These are phyloP conservation scores for Beauveria sp. DNA, from an alignment of 2,329 filamentous ascomycete species.

Conservation along the genomic window DNA sequence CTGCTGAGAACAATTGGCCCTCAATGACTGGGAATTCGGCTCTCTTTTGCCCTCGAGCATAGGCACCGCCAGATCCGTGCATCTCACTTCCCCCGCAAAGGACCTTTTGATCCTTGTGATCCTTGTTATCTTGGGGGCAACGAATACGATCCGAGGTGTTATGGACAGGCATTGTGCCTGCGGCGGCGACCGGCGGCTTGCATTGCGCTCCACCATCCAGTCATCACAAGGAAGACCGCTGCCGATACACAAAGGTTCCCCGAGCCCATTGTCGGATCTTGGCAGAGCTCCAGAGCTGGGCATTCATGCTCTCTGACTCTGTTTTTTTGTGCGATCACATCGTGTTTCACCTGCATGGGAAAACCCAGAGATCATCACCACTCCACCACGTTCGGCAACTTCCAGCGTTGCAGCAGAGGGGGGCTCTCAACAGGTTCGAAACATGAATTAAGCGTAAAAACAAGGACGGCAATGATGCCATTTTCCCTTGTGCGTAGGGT, in stretches of 20 bases:
- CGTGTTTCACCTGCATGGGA: not conserved
- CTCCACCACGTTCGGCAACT: not conserved
- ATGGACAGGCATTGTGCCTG: not conserved
- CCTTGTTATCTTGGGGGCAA: not conserved
- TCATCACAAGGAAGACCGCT: no score
- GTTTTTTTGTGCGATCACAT: not conserved
- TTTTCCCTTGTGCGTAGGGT: not conserved
- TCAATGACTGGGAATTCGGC: no score
- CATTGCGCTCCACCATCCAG: not conserved
- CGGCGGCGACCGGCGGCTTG: not conserved
- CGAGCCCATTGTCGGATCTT: not conserved
- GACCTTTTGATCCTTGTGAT: not conserved
- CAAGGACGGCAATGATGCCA: not conserved
- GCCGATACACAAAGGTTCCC: not conserved
- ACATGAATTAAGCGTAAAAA: constrained; percentile 2
- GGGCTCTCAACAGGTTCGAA: not conserved
- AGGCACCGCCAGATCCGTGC: no score
- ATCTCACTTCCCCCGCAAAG: not conserved
- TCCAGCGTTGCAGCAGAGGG: not conserved
- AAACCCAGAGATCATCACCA: not conserved
- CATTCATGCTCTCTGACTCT: no score
- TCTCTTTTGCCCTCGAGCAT: no score
- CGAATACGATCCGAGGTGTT: not conserved
- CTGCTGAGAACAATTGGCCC: no score
- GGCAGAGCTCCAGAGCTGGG: not conserved